A percentile compares a stretch with the other conserved stretches of the same genome.
These are phyloP conservation scores for Solanum neorickii DNA, from an alignment of 257 asterid genomes.

Conservation along the genomic window DNA sequence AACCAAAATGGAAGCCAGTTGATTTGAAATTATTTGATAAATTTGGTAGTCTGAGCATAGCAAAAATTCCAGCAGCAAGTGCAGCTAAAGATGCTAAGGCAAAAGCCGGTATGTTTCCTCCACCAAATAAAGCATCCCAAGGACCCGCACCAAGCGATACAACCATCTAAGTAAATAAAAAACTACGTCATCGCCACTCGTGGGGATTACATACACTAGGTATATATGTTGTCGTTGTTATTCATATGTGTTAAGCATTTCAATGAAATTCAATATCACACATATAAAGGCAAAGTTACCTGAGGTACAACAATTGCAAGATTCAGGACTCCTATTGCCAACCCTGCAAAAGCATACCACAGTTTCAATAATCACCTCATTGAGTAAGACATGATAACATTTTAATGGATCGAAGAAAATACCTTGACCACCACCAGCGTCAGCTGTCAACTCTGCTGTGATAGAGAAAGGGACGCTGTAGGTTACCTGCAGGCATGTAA, in stretches of 20 bases:
- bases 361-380: constrained; percentile 2
- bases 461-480: constrained; percentile 95
- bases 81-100: constrained; percentile 69
- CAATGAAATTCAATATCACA: neutral
- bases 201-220: neutral
- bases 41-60: constrained; percentile 56
- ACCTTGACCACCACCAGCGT: constrained; percentile 99
- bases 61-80: constrained; percentile 69
- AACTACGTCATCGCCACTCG: neutral
- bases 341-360: constrained; percentile 41
- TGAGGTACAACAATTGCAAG: constrained; percentile 98
- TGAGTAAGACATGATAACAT: constrained; percentile 1
- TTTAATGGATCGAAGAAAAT: neutral
- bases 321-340: constrained; percentile 96
- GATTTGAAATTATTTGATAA: constrained; percentile 52
- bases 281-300: constrained; percentile 27
- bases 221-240: too few species aligned
- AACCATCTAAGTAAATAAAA: constrained; percentile 44
- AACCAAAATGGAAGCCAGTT: constrained; percentile 76
- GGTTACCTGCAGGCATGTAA: constrained; percentile 49
- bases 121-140: constrained; percentile 98
- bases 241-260: neutral
- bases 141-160: constrained; percentile 99
- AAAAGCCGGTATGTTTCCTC: constrained; percentile 92
- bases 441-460: constrained; percentile 97